Evolutionary conservation across 129 eudicot genomes (phyloP), one percentile per base, ranked within the genome.

Genomic region (Tanacetum coccineum): DNA sequence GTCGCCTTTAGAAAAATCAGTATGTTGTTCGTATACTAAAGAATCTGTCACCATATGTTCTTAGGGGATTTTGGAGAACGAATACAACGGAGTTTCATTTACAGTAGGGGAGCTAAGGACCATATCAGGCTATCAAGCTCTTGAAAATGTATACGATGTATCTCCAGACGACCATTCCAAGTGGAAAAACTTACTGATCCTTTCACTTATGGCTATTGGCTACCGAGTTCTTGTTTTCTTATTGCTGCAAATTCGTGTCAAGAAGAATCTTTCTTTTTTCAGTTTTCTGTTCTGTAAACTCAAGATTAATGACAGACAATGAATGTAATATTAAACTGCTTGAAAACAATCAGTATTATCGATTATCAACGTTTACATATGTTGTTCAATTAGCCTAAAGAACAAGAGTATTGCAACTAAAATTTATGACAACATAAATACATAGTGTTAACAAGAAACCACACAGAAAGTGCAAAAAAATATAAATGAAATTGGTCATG

Each of bases 41-140:
- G 62, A 22, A 26, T 58, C 63, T 13, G 12, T 26, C 20, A 26
- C 12, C 4, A 36, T 36, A 0, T 30, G 39, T 4, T 30, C 5
- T 30, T 30, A 4, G 39, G 30, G 39, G 39, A 30, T 87, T 21
- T 62, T 87, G 79, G 95, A 87, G 86, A 87, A 84, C 4, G 91
- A 87, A 81, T 87, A 79, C 42, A 53, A 72, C 9, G 88, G 87
- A 32, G 73, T 78, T n/a, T 79, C 84, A 4, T 87, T 77, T 64
- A 90, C 90, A 18, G 90, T 84, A 39, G 95, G 91, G 32, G 83
- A 84, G 67, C 91, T 87, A 6, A 63, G 95, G 66, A 76, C 83
- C 55, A 75, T 87, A 59, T 56, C 95, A 4, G 91, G 95, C 32
- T 82, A 81, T 59, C 86, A 87, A 57, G 87, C 91, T 17, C 82